A percentile compares a stretch with the other conserved stretches of the same genome.
Conservation (phyloP, 106 monocot species). For the Dendrobium huoshanense region DNA sequence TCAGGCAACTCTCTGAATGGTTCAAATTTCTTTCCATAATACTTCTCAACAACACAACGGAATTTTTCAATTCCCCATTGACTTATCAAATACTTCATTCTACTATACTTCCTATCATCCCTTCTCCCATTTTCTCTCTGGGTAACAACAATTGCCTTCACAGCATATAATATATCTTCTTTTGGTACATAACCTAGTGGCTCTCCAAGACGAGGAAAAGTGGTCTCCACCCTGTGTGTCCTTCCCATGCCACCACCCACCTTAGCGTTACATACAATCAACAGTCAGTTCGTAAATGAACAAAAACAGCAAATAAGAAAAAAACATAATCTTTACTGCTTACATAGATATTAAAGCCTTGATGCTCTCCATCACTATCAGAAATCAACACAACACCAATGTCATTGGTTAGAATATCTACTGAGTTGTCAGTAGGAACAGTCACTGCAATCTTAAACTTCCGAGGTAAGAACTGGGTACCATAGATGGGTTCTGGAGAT, state of each 20-base stretch:
- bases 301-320: neutral
- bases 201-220: constrained; percentile 82
- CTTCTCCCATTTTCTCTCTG: constrained; percentile 91
- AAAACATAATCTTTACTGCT: constrained; percentile 9
- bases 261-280: constrained; percentile 19
- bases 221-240: constrained; percentile 67
- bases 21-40: constrained; percentile 89
- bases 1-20: constrained; percentile 67
- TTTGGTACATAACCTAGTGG: constrained; percentile 94
- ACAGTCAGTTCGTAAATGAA: neutral
- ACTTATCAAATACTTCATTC: constrained; percentile 95
- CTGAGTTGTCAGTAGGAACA: constrained; percentile 84
- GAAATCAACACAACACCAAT: constrained; percentile 85
- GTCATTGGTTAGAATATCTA: constrained; percentile 94
- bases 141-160: constrained; percentile 94
- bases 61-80: constrained; percentile 96
- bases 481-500: constrained; percentile 93
- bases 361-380: constrained; percentile 82
- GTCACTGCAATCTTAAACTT: constrained; percentile 97
- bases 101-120: constrained; percentile 83
- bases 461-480: constrained; percentile 86
- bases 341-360: constrained; percentile 97
- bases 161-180: constrained; percentile 88
- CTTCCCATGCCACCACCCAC: constrained; percentile 99
- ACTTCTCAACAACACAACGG: constrained; percentile 70